phyloP scores from a whole-genome alignment of 495 filamentous ascomycete genomes.

The Daldinia loculata region DNA sequence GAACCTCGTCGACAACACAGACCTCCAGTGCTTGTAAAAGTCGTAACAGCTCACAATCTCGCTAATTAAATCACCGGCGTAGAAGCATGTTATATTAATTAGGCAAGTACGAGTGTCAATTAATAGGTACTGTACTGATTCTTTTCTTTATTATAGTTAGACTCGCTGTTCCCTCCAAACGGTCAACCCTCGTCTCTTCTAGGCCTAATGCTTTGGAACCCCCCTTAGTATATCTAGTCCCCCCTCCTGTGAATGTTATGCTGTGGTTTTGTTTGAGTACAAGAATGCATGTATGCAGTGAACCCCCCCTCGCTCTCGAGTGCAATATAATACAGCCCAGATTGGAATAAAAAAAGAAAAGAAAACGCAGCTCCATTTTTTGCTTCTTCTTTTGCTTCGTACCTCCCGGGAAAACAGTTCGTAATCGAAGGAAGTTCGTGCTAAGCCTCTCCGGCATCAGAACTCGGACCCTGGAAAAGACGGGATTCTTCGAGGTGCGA shows the following conservation, averaged over 20 bases:
- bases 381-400: not conserved
- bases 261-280: conserved; percentile 2
- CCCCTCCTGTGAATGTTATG: not conserved
- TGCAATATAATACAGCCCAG: conserved; percentile 14
- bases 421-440: not conserved
- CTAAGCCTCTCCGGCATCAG: not conserved
- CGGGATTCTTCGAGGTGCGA: not conserved
- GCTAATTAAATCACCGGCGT: not conserved
- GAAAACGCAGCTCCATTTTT: not conserved
- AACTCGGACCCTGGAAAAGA: not conserved
- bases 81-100: not conserved
- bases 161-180: not conserved
- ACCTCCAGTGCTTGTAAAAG: no score
- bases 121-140: not conserved
- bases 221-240: not conserved
- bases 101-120: conserved; percentile 1
- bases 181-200: not conserved
- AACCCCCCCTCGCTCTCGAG: not conserved
- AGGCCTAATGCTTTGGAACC: not conserved
- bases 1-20: no score
- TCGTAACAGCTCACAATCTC: not conserved
- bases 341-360: conserved; percentile 6
- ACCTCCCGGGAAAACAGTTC: not conserved
- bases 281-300: not conserved
- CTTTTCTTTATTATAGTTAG: not conserved